Evolutionary conservation across 179 eudicot genomes (phyloP), one percentile per base, ranked within the genome.

Genomic region (Beta macrorhiza): DNA sequence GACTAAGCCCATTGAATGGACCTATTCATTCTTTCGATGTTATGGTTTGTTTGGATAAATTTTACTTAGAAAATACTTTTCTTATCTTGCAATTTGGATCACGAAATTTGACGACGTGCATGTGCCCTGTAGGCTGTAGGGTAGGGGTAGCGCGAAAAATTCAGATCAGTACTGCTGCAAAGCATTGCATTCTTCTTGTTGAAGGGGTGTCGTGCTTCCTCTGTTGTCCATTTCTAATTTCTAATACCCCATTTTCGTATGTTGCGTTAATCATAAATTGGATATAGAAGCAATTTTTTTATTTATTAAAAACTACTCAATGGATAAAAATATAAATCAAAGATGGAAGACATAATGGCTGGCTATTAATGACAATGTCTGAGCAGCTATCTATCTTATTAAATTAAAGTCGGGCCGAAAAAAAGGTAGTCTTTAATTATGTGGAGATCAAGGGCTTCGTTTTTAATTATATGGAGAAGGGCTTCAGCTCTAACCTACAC

Each of bases 1-100:
- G 83, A 80, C 83, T 65, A 42, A 65, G 56, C 72, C 65, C 67
- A 20, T 74, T 63, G 78, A 64, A 52, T 80, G 57, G 83, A 80
- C 83, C 78, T 80, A 74, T 80, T 80, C 82, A 61, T 58, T 65
- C 16, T 14, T 79, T 58, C 19, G 10, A 67, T 57, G 15, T 16
- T 56, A 25, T 14, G 12, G 16, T 22, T 74, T 37, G 2, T 22
- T 32, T 56, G 6, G 7, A 20, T 49, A 29, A 37, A 32, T 56
- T n/a, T 32, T 67, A 4, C 15, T 44, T 44, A 45, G 0, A 52
- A 52, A 20, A 49, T 74, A 74, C 63, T 75, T 58, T 75, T 75
- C 65, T 37, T 7, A 16, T 51, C 67, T 58, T 75, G 78, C 25
- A 57, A 5, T 16, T 56, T 75, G 52, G 78, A 65, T 75, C 52